Conservation (phyloP, 2,329 filamentous ascomycete genomes). For the Diaporthe amygdali region DNA sequence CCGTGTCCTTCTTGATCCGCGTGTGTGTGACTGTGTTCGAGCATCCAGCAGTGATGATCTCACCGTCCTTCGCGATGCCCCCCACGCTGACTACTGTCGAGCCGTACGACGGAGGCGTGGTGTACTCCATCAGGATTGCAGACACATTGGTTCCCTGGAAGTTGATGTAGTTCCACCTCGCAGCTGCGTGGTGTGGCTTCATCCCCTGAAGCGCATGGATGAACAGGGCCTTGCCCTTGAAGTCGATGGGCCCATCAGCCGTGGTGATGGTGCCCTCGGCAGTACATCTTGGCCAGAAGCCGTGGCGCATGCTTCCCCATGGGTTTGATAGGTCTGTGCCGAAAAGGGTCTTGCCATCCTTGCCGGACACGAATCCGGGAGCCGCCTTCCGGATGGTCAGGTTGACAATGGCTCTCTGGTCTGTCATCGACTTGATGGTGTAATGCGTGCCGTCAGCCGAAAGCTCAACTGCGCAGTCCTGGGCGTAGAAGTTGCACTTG, state of each 20-base stretch:
- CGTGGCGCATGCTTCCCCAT: constrained; percentile 91
- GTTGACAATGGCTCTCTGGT: constrained; percentile 82
- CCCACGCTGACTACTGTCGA: constrained; percentile 84
- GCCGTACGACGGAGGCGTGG: constrained; percentile 91
- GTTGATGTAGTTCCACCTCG: constrained; percentile 90
- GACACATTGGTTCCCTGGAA: constrained; percentile 90
- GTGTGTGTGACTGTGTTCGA: constrained; percentile 72
- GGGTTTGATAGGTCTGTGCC: constrained; percentile 86
- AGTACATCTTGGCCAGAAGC: constrained; percentile 89
- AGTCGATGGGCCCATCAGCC: constrained; percentile 78
- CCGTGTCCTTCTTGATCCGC: constrained; percentile 70
- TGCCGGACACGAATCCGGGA: constrained; percentile 85
- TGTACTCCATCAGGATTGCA: constrained; percentile 94
- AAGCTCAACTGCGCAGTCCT: constrained; percentile 83
- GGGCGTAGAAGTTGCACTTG: constrained; percentile 82
- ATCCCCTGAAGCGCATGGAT: constrained; percentile 92
- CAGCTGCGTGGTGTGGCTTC: constrained; percentile 97
- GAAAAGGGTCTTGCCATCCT: constrained; percentile 82
- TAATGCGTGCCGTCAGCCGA: constrained; percentile 84
- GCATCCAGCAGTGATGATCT: constrained; percentile 76
- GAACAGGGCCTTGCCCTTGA: constrained; percentile 81
- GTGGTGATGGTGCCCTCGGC: constrained; percentile 86
- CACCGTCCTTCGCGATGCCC: constrained; percentile 79
- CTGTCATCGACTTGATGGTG: constrained; percentile 88
- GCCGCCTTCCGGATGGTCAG: constrained; percentile 77